Evolutionary conservation across 441 rosid genomes (phyloP).

Genomic region (Pelargonium cotyledonis): DNA sequence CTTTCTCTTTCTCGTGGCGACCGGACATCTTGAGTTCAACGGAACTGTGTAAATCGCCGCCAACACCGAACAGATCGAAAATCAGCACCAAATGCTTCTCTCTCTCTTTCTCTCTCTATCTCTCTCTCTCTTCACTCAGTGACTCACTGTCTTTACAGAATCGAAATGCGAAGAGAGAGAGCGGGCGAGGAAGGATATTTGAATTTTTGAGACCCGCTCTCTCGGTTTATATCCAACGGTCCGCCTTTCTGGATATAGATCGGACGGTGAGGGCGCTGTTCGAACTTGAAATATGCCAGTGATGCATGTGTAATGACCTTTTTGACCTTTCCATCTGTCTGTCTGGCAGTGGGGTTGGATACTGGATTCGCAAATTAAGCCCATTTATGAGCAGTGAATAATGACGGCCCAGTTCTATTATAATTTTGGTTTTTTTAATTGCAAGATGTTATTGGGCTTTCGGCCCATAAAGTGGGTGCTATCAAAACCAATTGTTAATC

Average conservation of each 20-base stretch:
- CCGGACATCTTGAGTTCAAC: neutral
- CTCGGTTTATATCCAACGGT: neutral
- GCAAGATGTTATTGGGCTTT: too few species aligned
- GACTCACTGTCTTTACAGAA: neutral
- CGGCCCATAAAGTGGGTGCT: too few species aligned
- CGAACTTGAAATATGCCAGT: neutral
- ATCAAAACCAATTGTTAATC: too few species aligned
- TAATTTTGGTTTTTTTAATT: too few species aligned
- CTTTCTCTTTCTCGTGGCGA: conserved; percentile 47
- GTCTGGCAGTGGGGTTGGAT: too few species aligned
- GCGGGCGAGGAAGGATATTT: neutral
- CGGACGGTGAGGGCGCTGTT: neutral
- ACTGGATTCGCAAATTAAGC: too few species aligned
- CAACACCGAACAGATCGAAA: neutral
- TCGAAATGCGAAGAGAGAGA: neutral
- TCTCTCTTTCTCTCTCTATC: neutral
- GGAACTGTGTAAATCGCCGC: neutral
- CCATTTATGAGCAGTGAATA: too few species aligned
- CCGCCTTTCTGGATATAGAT: neutral
- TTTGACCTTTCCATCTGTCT: too few species aligned
- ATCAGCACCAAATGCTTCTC: neutral
- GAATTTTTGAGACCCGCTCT: neutral
- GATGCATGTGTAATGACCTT: too few species aligned
- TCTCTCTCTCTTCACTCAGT: neutral
- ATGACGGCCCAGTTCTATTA: too few species aligned